A percentile compares a stretch with the other conserved stretches of the same genome.
Conservation (phyloP, 163 green algal genomes). For the Prototheca cutis region DNA sequence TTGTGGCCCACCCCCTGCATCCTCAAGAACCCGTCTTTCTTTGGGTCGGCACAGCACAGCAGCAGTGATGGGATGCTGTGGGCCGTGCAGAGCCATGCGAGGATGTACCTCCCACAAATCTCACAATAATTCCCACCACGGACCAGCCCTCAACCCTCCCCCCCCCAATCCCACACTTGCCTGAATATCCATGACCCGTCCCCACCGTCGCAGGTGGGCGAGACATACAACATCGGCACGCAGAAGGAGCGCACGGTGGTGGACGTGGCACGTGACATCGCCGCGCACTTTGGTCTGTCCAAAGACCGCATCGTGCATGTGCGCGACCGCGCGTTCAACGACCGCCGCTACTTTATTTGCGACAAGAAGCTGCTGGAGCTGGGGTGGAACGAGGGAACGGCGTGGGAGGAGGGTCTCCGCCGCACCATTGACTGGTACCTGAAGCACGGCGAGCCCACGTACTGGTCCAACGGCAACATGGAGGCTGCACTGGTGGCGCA, state of each 20-base stretch:
- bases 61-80: too few relatives aligned
- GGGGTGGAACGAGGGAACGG: slow-evolving; percentile 71
- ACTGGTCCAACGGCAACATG: slow-evolving; percentile 38
- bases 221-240: slow-evolving; percentile 97
- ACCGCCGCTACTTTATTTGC: slow-evolving; percentile 68
- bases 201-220: slow-evolving; percentile 40
- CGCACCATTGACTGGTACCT: slow-evolving; percentile 85
- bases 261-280: slow-evolving; percentile 73
- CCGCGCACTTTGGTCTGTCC: slow-evolving; percentile 30
- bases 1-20: too few relatives aligned
- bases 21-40: too few relatives aligned
- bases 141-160: too few relatives aligned
- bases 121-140: too few relatives aligned
- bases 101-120: too few relatives aligned
- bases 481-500: slow-evolving; percentile 28
- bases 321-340: slow-evolving; percentile 87
- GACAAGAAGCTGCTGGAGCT: slow-evolving; percentile 77
- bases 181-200: too few relatives aligned
- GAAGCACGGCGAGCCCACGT: slow-evolving; percentile 28
- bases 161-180: too few relatives aligned
- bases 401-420: slow-evolving; percentile 80
- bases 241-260: slow-evolving; percentile 84
- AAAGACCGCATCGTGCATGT: slow-evolving; percentile 54
- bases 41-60: too few relatives aligned
- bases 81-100: too few relatives aligned